phyloP scores from a whole-genome alignment of 2,329 filamentous ascomycete species.

The Monosporascus sp. region DNA sequence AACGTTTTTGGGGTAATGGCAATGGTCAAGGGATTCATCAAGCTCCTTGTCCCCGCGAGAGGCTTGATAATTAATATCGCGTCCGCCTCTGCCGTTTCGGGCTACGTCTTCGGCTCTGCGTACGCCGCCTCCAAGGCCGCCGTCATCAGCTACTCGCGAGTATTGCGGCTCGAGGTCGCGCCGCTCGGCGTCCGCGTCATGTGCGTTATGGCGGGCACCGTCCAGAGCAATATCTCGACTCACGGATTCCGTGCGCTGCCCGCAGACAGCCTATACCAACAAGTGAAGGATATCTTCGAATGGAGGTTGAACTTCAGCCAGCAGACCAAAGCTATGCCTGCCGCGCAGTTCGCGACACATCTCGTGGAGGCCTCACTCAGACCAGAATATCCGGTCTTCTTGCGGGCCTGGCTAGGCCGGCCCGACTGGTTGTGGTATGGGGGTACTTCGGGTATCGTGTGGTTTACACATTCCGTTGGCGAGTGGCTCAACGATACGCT shows the following conservation, averaged over 20 bases:
- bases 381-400: slow-evolving; percentile 26
- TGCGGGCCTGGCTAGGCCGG: slow-evolving; percentile 33
- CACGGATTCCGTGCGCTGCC: slow-evolving; percentile 38
- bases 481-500: slow-evolving; percentile 33
- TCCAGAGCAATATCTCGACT: slow-evolving; percentile 44
- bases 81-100: slow-evolving; percentile 43
- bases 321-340: slow-evolving; percentile 39
- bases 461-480: slow-evolving; percentile 27
- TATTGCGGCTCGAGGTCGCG: slow-evolving; percentile 47
- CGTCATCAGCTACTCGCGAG: slow-evolving; percentile 47
- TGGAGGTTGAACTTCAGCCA: slow-evolving; percentile 44
- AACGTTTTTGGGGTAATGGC: slow-evolving; percentile 55
- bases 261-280: slow-evolving; percentile 40
- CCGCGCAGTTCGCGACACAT: slow-evolving; percentile 36
- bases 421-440: slow-evolving; percentile 40
- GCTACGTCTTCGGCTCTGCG: slow-evolving; percentile 48
- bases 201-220: slow-evolving; percentile 50
- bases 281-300: slow-evolving; percentile 41
- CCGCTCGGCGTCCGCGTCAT: slow-evolving; percentile 53
- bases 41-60: slow-evolving; percentile 42
- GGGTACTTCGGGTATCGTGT: slow-evolving; percentile 25
- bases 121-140: slow-evolving; percentile 55
- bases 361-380: slow-evolving; percentile 38
- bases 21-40: slow-evolving; percentile 46
- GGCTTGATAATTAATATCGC: slow-evolving; percentile 53